Conservation (phyloP, 768 basidiomycete species). For the Leccinum uliginosum region DNA sequence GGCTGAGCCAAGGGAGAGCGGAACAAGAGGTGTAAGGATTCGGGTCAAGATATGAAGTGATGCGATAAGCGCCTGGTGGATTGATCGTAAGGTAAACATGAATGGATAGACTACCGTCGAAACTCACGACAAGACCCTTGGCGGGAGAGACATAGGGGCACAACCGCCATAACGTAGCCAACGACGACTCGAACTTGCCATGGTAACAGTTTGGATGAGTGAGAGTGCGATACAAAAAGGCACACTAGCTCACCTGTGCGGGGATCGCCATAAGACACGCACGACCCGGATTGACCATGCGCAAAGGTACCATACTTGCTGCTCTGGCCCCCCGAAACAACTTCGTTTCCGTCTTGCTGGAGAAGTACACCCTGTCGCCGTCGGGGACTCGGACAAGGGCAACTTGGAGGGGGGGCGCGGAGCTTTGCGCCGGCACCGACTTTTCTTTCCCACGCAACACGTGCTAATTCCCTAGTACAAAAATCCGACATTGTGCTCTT, state of each 20-base stretch:
- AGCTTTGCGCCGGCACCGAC: no score
- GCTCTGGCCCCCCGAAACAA: conserved; percentile 30
- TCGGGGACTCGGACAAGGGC: no score
- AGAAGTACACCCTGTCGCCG: conserved; percentile 55
- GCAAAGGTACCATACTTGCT: conserved; percentile 76
- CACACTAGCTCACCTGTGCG: conserved; percentile 8
- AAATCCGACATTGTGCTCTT: no score
- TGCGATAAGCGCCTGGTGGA: conserved; percentile 56
- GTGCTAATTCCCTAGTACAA: no score
- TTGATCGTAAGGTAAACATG: not conserved
- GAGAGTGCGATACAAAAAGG: not conserved
- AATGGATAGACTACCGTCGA: not conserved
- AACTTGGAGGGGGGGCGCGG: no score
- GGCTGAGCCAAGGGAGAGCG: conserved; percentile 58
- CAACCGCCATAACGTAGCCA: conserved; percentile 16
- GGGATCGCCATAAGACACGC: not conserved
- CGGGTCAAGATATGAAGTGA: conserved; percentile 70
- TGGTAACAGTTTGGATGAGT: conserved; percentile 34
- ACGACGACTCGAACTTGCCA: conserved; percentile 14
- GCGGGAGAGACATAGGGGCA: conserved; percentile 17
- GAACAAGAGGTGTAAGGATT: conserved; percentile 68
- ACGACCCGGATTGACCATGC: conserved; percentile 11
- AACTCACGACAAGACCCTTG: conserved; percentile 23
- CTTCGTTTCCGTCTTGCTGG: conserved; percentile 42
- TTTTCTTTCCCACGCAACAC: no score